Evolutionary conservation across 768 basidiomycete species (phyloP), one percentile per base, ranked within the genome.

Genomic region (Crepidotus variabilis): DNA sequence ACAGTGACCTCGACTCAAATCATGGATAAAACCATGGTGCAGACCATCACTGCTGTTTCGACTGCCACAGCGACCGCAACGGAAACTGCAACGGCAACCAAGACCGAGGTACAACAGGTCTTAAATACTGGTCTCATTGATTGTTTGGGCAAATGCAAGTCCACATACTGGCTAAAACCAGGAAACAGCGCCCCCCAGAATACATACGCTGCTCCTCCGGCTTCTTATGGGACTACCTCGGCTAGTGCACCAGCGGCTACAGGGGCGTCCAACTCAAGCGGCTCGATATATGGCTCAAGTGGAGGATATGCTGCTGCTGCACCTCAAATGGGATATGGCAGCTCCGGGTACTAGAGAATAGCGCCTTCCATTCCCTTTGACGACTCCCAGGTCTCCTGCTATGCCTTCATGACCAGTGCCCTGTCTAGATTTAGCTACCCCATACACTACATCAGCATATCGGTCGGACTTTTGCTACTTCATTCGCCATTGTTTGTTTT

Each of bases 111-210:
- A n/a, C 69, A 77, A 61, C 67, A 75, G 22, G 81, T 79, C 21
- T 57, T 71, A 36, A 74, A 78, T 63, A 83, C 82, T 48, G 78
- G 70, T 52, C 78, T 87, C 50, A 72, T 79, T 49, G 68, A 79
- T 50, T 87, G 85, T 67, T 71, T 87, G 55, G 72, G 74, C 63
- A 67, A 83, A 79, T 87, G 86, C 79, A 83, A 86, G 74, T 80
- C 77, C 33, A 64, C 67, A 56, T 86, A 79, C 76, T 75, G 74
- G 56, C 68, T 87, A 65, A 77, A 65, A 7, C 51, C 71, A 16
- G 83, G 83, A 8, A 85, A 82, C 73, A 76, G 72, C 73, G 72
- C 80, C 71, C 56, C 32, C 56, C 72, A 70, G 62, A 83, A 80
- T 69, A 79, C 78, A 28, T 80, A 81, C 61, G 70, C 72, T 56